A percentile compares a stretch with the other conserved stretches of the same genome.
Evolutionary conservation across 257 asterid genomes (phyloP).

Genomic region (Buddleja alternifolia): DNA sequence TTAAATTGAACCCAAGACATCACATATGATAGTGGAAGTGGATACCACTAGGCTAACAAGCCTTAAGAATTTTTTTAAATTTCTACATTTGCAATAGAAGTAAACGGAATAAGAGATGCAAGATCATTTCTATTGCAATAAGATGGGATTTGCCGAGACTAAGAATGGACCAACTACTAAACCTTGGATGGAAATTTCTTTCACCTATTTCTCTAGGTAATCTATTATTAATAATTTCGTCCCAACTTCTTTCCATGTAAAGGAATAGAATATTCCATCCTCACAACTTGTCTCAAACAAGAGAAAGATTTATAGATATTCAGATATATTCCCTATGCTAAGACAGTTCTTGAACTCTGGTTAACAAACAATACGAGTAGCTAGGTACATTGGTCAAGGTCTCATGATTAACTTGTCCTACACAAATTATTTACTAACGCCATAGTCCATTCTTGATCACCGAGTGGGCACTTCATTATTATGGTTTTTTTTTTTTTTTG

Average conservation of each 20-base stretch:
- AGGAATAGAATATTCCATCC: not conserved
- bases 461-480: too few relatives aligned
- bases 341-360: not conserved
- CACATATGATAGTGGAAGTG: too few relatives aligned
- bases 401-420: too few relatives aligned
- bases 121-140: too few relatives aligned
- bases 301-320: not conserved
- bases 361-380: not conserved
- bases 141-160: not conserved
- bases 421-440: too few relatives aligned
- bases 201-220: constrained; percentile 1
- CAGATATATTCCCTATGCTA: not conserved
- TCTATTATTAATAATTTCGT: not conserved
- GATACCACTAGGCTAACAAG: too few relatives aligned
- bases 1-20: too few relatives aligned
- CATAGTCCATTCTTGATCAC: too few relatives aligned
- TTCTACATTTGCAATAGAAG: too few relatives aligned
- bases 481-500: too few relatives aligned
- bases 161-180: not conserved
- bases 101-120: too few relatives aligned
- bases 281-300: not conserved
- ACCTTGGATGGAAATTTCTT: not conserved
- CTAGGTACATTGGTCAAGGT: not conserved
- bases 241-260: not conserved
- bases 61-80: too few relatives aligned